A percentile compares a stretch with the other conserved stretches of the same genome.
Evolutionary conservation across 805 yeast species (phyloP).

Genomic region (Ascoidea rubescens): DNA sequence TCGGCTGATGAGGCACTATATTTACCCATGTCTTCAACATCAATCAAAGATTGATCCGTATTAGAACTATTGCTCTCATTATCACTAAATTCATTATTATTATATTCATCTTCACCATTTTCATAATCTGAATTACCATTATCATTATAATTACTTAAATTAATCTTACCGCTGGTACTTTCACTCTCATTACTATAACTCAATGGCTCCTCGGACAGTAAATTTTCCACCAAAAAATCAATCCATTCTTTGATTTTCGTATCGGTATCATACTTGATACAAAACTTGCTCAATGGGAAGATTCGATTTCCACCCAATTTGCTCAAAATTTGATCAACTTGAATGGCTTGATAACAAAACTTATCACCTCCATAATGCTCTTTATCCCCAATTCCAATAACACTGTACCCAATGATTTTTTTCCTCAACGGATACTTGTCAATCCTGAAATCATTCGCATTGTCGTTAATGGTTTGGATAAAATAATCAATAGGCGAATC

Average conservation of each 20-base stretch:
- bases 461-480: slow-evolving; percentile 66
- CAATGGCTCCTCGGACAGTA: slow-evolving; percentile 62
- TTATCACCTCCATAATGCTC: slow-evolving; percentile 67
- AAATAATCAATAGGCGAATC: slow-evolving; percentile 88
- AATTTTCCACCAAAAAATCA: slow-evolving; percentile 38
- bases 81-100: slow-evolving; percentile 20
- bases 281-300: slow-evolving; percentile 72
- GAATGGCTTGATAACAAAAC: slow-evolving; percentile 75
- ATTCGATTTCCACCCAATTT: slow-evolving; percentile 79
- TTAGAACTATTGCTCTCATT: slow-evolving; percentile 12
- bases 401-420: slow-evolving; percentile 63
- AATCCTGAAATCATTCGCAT: slow-evolving; percentile 72
- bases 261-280: slow-evolving; percentile 61
- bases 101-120: slow-evolving; percentile 16
- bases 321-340: slow-evolving; percentile 62
- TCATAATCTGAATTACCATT: slow-evolving; percentile 35
- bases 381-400: slow-evolving; percentile 76
- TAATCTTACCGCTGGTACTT: slow-evolving; percentile 33
- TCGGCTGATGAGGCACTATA: slow-evolving; percentile 10
- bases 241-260: slow-evolving; percentile 54
- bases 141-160: slow-evolving; percentile 41
- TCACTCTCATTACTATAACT: slow-evolving; percentile 45
- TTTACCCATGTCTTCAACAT: slow-evolving; percentile 81
- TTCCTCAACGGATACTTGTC: slow-evolving; percentile 62
- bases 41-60: slow-evolving; percentile 35